These are phyloP conservation scores for Rubia yunnanensis DNA, from an alignment of 257 asterid genomes.

Conservation along the genomic window DNA sequence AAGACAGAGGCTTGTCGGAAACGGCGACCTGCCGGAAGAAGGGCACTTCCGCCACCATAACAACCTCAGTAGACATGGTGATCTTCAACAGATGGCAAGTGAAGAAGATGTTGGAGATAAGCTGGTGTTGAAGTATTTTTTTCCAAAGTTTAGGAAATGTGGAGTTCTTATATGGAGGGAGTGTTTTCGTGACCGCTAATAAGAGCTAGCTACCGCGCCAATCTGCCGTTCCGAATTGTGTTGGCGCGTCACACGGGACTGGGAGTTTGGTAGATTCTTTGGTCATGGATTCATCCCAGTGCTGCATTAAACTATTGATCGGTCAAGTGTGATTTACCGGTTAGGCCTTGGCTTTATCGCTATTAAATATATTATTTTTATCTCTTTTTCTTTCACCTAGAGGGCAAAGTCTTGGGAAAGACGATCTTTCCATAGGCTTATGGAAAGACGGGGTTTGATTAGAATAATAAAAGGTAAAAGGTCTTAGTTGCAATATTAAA, in stretches of 20 bases:
- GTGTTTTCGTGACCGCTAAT: not conserved
- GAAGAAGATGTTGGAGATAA: not conserved
- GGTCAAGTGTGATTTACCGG: too few relatives aligned
- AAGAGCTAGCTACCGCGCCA: not conserved
- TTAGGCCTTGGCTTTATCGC: too few relatives aligned
- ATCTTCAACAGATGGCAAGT: not conserved
- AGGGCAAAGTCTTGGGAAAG: too few relatives aligned
- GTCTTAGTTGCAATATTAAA: too few relatives aligned
- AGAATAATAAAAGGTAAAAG: too few relatives aligned
- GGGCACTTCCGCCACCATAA: slow-evolving; percentile 51
- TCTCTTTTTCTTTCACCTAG: too few relatives aligned
- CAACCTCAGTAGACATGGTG: slow-evolving; percentile 1
- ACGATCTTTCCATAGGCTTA: too few relatives aligned
- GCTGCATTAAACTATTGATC: too few relatives aligned
- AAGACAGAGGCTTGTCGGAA: slow-evolving; percentile 28
- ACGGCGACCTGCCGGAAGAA: slow-evolving; percentile 33
- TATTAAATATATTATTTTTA: too few relatives aligned
- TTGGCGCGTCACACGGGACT: not conserved
- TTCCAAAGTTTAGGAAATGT: not conserved
- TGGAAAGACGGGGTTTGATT: too few relatives aligned
- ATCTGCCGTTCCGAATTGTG: not conserved
- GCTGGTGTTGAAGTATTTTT: not conserved
- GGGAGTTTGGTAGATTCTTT: slow-evolving; percentile 8
- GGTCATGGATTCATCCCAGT: not conserved
- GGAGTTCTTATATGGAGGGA: not conserved